Evolutionary conservation across 352 stramenopile species (phyloP).

Genomic region (Phytophthora sansomeana): DNA sequence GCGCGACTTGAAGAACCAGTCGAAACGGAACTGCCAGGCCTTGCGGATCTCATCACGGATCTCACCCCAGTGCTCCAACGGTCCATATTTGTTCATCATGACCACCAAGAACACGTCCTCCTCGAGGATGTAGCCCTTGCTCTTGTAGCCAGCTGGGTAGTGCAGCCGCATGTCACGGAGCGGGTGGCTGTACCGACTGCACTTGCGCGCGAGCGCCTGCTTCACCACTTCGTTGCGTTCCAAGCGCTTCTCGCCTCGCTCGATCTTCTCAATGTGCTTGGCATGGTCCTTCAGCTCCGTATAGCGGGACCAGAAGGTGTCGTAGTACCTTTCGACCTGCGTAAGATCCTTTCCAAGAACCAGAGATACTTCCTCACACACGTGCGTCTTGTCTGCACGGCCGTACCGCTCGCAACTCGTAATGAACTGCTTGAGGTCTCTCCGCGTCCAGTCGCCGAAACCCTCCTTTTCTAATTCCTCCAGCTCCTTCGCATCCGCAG

Average conservation of each 20-base stretch:
- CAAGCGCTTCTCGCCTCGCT: slow-evolving; percentile 97
- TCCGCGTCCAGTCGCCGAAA: slow-evolving; percentile 96
- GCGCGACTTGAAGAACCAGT: slow-evolving; percentile 99
- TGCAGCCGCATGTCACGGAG: slow-evolving; percentile 89
- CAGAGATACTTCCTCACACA: slow-evolving; percentile 92
- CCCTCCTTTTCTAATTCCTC: slow-evolving; percentile 87
- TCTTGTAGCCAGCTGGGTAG: slow-evolving; percentile 92
- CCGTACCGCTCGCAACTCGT: slow-evolving; percentile 95
- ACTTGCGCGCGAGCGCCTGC: slow-evolving; percentile 96
- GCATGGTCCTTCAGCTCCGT: slow-evolving; percentile 92
- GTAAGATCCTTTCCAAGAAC: slow-evolving; percentile 91
- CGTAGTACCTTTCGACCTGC: slow-evolving; percentile 96
- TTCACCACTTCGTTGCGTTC: slow-evolving; percentile 96
- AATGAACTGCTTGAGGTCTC: slow-evolving; percentile 91
- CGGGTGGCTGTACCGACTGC: slow-evolving; percentile 94
- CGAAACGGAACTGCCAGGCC: slow-evolving; percentile 99
- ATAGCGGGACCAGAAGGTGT: slow-evolving; percentile 96
- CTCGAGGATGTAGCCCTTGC: slow-evolving; percentile 96
- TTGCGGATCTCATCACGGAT: slow-evolving; percentile 98
- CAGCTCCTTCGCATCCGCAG: slow-evolving; percentile 71
- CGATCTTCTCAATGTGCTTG: slow-evolving; percentile 96
- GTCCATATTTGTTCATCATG: slow-evolving; percentile 99
- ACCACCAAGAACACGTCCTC: slow-evolving; percentile 99
- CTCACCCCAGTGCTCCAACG: slow-evolving; percentile 95
- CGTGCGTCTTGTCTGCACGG: slow-evolving; percentile 88